Percentiles rank a stretch among this genome's conserved stretches.
Conservation (phyloP, 139 green algal species). For the Chlorella ohadii region DNA sequence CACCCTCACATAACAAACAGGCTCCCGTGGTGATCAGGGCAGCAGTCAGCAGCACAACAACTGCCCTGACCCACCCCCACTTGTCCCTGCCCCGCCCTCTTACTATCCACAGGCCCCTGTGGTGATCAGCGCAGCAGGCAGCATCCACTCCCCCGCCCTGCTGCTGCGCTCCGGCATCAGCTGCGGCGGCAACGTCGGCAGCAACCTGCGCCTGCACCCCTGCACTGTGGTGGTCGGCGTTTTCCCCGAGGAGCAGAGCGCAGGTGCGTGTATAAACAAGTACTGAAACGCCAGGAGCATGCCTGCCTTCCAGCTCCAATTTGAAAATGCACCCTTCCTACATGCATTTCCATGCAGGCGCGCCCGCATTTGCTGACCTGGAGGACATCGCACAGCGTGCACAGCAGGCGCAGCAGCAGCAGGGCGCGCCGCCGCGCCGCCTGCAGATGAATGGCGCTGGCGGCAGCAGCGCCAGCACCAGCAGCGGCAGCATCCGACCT, state of each 20-base stretch:
- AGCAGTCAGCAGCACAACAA: no score
- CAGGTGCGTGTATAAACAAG: no score
- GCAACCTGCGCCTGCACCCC: constrained; percentile 67
- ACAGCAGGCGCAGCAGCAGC: neutral
- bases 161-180: constrained; percentile 67
- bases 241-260: constrained; percentile 24
- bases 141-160: constrained; percentile 71
- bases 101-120: constrained; percentile 3
- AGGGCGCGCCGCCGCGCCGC: neutral
- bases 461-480: neutral
- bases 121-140: constrained; percentile 38
- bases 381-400: constrained; percentile 2
- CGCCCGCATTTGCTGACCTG: neutral
- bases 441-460: neutral
- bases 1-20: no score
- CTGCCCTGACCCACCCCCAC: no score
- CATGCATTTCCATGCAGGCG: neutral
- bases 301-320: no score
- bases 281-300: no score
- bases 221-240: constrained; percentile 45
- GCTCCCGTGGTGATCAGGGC: no score
- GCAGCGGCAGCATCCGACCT: constrained; percentile 12
- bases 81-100: no score
- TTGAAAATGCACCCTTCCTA: no score
- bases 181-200: constrained; percentile 54